phyloP scores from a whole-genome alignment of 1,139 yeast genomes.

The Pichia sp. region DNA sequence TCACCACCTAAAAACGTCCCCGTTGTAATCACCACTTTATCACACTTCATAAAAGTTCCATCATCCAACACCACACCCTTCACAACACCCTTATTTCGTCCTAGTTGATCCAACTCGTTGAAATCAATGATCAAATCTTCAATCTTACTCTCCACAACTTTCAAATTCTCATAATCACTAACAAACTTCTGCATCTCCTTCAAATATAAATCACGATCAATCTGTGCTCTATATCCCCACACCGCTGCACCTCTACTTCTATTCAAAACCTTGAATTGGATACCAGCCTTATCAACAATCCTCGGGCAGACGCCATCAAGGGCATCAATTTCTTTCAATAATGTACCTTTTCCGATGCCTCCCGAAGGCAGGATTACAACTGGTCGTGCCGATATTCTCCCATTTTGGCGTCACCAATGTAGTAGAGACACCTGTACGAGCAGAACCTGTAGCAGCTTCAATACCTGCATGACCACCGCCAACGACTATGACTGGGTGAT shows the following conservation, averaged over 20 bases:
- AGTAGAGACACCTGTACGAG: conserved; percentile 72
- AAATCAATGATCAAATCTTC: conserved; percentile 72
- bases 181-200: conserved; percentile 73
- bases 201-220: conserved; percentile 76
- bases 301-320: conserved; percentile 85
- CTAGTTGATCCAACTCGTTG: conserved; percentile 26
- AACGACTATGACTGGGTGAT: conserved; percentile 70
- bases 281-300: conserved; percentile 87
- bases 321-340: conserved; percentile 90
- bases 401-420: conserved; percentile 71
- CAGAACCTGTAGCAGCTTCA: conserved; percentile 94
- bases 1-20: conserved; percentile 96
- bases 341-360: conserved; percentile 96
- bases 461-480: conserved; percentile 99
- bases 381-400: conserved; percentile 81
- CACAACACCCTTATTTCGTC: conserved; percentile 39
- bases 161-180: conserved; percentile 48
- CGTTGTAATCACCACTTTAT: conserved; percentile 80
- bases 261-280: conserved; percentile 83
- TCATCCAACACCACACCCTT: conserved; percentile 67
- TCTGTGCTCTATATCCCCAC: conserved; percentile 98
- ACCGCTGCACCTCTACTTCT: conserved; percentile 94
- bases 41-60: conserved; percentile 54
- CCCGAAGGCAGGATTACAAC: conserved; percentile 98
- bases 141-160: conserved; percentile 67